A percentile compares a stretch with the other conserved stretches of the same genome.
These are phyloP conservation scores for Linnemannia hyalina DNA, from an alignment of 192 early-diverging fungal genomes.

Conservation along the genomic window DNA sequence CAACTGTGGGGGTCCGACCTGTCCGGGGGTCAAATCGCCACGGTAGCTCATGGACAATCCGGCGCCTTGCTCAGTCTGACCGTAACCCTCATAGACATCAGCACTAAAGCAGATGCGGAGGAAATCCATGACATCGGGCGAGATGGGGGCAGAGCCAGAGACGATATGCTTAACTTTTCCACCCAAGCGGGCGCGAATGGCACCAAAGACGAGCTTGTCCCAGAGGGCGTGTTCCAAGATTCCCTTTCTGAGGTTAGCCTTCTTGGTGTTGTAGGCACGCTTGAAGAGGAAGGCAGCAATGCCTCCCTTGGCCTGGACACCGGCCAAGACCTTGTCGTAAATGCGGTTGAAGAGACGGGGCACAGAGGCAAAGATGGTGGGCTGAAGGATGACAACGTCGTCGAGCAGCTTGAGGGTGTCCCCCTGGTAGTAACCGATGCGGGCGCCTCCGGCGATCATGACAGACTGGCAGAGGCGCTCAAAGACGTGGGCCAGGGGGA, in stretches of 20 bases:
- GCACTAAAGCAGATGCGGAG: slow-evolving; percentile 85
- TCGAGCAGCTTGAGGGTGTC: slow-evolving; percentile 41
- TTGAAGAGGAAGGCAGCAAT: slow-evolving; percentile 67
- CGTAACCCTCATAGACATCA: slow-evolving; percentile 88
- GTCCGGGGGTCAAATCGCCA: slow-evolving; percentile 58
- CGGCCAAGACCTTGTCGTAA: slow-evolving; percentile 82
- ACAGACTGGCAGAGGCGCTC: slow-evolving; percentile 73
- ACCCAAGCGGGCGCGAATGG: slow-evolving; percentile 76
- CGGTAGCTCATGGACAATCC: slow-evolving; percentile 55
- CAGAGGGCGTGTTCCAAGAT: slow-evolving; percentile 74
- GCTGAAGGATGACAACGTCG: slow-evolving; percentile 85
- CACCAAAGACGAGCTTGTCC: slow-evolving; percentile 79
- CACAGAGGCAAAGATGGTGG: slow-evolving; percentile 88
- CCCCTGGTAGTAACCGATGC: slow-evolving; percentile 71
- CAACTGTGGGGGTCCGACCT: slow-evolving; percentile 80
- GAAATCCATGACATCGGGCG: slow-evolving; percentile 86
- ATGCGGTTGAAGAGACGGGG: slow-evolving; percentile 93
- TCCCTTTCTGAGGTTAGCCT: slow-evolving; percentile 60
- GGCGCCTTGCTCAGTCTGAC: slow-evolving; percentile 84
- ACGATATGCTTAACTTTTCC: slow-evolving; percentile 84
- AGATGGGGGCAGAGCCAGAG: slow-evolving; percentile 89
- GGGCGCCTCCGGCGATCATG: slow-evolving; percentile 67
- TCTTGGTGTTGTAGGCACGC: slow-evolving; percentile 69
- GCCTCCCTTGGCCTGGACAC: slow-evolving; percentile 75
- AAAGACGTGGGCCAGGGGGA: slow-evolving; percentile 94